Base-by-base conservation (phyloP, 2,329 filamentous ascomycete genomes). In the Penicillium digitatum region DNA sequence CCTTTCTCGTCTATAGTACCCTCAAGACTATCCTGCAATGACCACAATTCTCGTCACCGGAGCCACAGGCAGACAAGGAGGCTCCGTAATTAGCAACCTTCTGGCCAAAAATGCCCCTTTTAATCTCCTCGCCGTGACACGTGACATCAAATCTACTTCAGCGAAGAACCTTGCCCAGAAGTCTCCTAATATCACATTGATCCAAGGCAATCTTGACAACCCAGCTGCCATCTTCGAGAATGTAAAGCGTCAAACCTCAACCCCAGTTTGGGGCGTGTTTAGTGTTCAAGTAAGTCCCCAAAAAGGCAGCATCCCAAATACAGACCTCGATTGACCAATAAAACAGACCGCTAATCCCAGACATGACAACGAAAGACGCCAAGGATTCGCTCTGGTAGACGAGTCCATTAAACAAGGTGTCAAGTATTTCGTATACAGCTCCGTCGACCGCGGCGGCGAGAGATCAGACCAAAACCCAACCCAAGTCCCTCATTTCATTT, bases 371-470 rank as follows among this genome's bases (percentile, higher is more conserved):
- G 80, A 83, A 69, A 76, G 82, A 57, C 56, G 61, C 1, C 83
- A 88, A 68, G 85, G 84, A 50, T 84, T 79, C 38, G 76, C 71
- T 0, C 71, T 88, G 8, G 75, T 87, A 52, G 81, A 86, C 55
- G 81, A 78, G n/a, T 76, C 81, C 3, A 65, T 87, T 54, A 76
- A 78, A 26, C 69, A 80, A 26, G 76, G 77, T 12, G 81, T 87
- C 37, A 74, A 78, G 55, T 79, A 84, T 64, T 85, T 88, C 61
- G 79, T 88, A 42, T 88, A 87, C 71, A 81, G 78, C 29, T 82
- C 79, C 49, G 82, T 87, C 26, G 86, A 88, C 59, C 82, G 86
- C 37, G 83, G 84, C 40, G 83, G 84, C 43, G 78, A 81, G 37
- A 70, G 72, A 2, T 76, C 76, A 6, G 79, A 77, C 44, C 78